phyloP scores from a whole-genome alignment of 768 basidiomycete species.

The Mycena rosella region DNA sequence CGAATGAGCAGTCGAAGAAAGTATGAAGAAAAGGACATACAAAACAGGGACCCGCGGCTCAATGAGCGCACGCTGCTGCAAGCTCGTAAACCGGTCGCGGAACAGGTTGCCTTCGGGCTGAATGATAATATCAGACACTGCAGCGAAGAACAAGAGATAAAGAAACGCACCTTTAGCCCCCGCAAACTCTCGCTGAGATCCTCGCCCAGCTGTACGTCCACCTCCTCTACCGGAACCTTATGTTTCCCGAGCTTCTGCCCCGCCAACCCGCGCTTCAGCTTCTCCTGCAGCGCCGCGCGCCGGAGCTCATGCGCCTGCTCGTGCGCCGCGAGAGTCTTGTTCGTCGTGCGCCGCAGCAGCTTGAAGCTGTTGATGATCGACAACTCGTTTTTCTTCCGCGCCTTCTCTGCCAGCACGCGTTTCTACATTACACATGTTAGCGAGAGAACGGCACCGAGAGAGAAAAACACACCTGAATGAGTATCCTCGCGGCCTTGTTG shows the following conservation, averaged over 20 bases:
- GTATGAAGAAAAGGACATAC: slow-evolving; percentile 57
- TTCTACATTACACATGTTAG: slow-evolving; percentile 60
- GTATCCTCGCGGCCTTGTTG: slow-evolving; percentile 71
- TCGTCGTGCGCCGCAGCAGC: slow-evolving; percentile 58
- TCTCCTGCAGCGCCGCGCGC: slow-evolving; percentile 59
- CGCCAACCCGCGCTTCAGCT: slow-evolving; percentile 71
- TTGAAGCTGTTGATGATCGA: slow-evolving; percentile 70
- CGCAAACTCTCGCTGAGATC: slow-evolving; percentile 89
- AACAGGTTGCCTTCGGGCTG: slow-evolving; percentile 96
- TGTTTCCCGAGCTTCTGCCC: slow-evolving; percentile 88
- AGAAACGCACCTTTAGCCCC: slow-evolving; percentile 76
- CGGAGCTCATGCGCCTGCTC: slow-evolving; percentile 59
- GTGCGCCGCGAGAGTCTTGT: slow-evolving; percentile 52
- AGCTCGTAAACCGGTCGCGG: slow-evolving; percentile 86
- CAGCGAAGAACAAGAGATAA: not conserved
- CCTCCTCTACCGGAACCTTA: slow-evolving; percentile 71
- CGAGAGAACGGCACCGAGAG: not conserved
- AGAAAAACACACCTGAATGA: slow-evolving; percentile 68
- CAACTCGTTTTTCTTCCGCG: slow-evolving; percentile 70
- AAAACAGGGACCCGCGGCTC: slow-evolving; percentile 87
- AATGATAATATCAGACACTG: slow-evolving; percentile 10
- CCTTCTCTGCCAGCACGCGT: slow-evolving; percentile 71
- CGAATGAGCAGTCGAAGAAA: slow-evolving; percentile 10
- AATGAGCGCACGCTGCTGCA: slow-evolving; percentile 89
- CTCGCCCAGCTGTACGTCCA: slow-evolving; percentile 92